Conservation (phyloP, 306 rosid species). For the Cercis canadensis region DNA sequence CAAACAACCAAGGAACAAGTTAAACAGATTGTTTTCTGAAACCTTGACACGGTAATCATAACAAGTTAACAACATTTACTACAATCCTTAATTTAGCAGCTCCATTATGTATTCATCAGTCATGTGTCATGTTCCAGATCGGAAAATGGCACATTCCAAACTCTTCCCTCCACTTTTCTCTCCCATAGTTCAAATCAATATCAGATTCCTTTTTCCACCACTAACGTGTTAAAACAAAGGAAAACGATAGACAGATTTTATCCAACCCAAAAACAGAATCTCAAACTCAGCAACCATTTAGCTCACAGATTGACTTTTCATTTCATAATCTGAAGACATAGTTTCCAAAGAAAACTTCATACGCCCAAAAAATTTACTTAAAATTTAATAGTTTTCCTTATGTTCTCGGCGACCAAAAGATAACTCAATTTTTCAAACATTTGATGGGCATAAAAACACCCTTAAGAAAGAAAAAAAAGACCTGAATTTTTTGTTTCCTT, state of each 20-base stretch:
- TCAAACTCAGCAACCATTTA: conserved; percentile 26
- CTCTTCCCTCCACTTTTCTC: background rate
- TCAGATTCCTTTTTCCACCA: conserved; percentile 4
- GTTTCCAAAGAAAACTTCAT: background rate
- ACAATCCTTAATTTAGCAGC: background rate
- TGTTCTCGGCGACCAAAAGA: conserved; percentile 23
- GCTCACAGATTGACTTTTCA: background rate
- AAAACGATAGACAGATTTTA: conserved; percentile 5
- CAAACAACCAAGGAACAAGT: too few species aligned
- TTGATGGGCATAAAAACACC: conserved; percentile 16
- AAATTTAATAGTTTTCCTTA: conserved; percentile 1
- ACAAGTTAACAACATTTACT: background rate
- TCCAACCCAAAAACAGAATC: conserved; percentile 27
- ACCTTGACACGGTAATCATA: conserved; percentile 11
- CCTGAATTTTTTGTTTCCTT: background rate
- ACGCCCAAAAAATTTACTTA: background rate
- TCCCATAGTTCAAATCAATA: conserved; percentile 25
- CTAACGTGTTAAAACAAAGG: background rate
- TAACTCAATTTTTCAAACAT: background rate
- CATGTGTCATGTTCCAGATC: background rate
- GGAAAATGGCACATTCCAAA: conserved; percentile 24
- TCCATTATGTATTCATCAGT: conserved; percentile 24
- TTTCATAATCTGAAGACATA: conserved; percentile 3
- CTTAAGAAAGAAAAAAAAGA: too few species aligned
- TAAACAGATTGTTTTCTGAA: too few species aligned